phyloP scores from a whole-genome alignment of 83 land plant species.

The Diphasiastrum complanatum region DNA sequence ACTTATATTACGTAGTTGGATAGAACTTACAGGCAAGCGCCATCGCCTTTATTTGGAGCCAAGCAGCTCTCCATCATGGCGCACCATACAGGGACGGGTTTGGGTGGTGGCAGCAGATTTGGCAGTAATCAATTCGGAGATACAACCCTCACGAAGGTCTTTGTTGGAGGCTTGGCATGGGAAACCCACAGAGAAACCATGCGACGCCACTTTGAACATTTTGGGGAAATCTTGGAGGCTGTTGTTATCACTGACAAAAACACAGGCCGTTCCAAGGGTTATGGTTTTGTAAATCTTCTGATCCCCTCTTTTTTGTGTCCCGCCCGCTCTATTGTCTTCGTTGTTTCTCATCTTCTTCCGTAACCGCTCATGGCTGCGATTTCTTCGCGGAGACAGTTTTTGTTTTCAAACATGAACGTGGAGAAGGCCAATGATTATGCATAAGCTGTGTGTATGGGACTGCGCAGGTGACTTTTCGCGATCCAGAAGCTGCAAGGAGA shows the following conservation, averaged over 20 bases:
- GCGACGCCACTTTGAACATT: conserved; percentile 47
- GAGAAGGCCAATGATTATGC: background rate
- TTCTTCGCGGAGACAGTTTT: background rate
- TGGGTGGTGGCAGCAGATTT: conserved; percentile 19
- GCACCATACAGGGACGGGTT: background rate
- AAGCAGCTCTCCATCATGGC: no score
- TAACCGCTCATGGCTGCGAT: background rate
- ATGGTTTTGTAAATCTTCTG: conserved; percentile 52
- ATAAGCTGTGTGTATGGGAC: background rate
- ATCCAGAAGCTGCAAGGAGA: conserved; percentile 50
- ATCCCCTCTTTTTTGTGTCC: background rate
- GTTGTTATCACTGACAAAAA: conserved; percentile 59
- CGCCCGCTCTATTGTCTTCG: background rate
- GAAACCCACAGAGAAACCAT: conserved; percentile 54
- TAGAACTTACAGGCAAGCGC: no score
- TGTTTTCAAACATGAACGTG: no score
- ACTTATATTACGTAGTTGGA: no score
- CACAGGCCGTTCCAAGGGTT: conserved; percentile 73
- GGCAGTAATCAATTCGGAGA: conserved; percentile 35
- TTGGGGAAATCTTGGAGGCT: conserved; percentile 57
- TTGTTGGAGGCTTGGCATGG: conserved; percentile 69
- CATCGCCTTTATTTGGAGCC: no score
- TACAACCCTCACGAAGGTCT: conserved; percentile 53
- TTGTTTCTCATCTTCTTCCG: background rate
- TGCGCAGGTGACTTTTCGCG: conserved; percentile 55